A percentile compares a stretch with the other conserved stretches of the same genome.
phyloP scores from a whole-genome alignment of 495 filamentous ascomycete genomes.

The Penicillium samsonianum region DNA sequence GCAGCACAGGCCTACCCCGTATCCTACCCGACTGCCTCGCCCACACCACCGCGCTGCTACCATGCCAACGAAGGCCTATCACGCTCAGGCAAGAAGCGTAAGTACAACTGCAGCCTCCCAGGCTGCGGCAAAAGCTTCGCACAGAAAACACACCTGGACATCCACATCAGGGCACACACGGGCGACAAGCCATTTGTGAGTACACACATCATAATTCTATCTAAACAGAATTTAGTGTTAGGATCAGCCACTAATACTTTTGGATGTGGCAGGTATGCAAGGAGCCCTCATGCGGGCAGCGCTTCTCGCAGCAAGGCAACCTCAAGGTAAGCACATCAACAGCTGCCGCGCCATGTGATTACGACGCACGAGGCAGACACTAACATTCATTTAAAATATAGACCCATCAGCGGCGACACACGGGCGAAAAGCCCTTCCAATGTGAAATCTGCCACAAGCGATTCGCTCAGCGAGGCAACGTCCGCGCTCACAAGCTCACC shows the following conservation, averaged over 20 bases:
- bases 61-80: constrained; percentile 34
- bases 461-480: constrained; percentile 84
- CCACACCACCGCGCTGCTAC: constrained; percentile 25
- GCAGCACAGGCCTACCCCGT: constrained; percentile 28
- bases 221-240: neutral
- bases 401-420: constrained; percentile 86
- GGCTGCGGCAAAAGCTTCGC: constrained; percentile 81
- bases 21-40: constrained; percentile 27
- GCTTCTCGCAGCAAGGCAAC: constrained; percentile 87
- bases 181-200: constrained; percentile 90
- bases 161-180: constrained; percentile 86
- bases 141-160: constrained; percentile 93
- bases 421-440: constrained; percentile 81
- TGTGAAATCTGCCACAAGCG: constrained; percentile 80
- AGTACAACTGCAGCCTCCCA: constrained; percentile 73
- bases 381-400: constrained; percentile 28
- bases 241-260: constrained; percentile 5
- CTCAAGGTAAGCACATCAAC: constrained; percentile 62
- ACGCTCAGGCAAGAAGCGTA: constrained; percentile 43
- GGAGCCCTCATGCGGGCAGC: constrained; percentile 72
- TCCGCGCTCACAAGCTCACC: constrained; percentile 82
- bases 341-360: neutral
- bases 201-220: constrained; percentile 13
- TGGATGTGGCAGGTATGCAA: constrained; percentile 61
- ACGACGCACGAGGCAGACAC: neutral